Evolutionary conservation across 371 early-diverging fungal genomes (phyloP).

Genomic region (Mucor plumbeus): DNA sequence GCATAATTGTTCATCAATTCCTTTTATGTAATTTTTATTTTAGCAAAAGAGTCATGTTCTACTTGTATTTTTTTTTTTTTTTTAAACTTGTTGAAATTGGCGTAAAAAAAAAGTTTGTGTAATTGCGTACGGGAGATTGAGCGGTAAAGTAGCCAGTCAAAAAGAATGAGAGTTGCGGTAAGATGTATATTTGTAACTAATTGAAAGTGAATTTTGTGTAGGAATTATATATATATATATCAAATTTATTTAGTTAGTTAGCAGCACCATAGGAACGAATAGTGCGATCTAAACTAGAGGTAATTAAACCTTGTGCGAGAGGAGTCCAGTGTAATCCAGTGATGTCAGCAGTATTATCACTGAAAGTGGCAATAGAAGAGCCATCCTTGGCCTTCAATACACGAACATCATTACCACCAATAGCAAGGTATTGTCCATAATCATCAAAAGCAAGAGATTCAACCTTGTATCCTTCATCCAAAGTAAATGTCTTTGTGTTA

Average conservation of each 20-base stretch:
- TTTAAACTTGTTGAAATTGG: too few species aligned
- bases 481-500: constrained; percentile 71
- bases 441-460: constrained; percentile 77
- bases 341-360: constrained; percentile 62
- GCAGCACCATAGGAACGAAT: constrained; percentile 59
- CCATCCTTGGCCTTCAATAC: constrained; percentile 84
- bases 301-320: constrained; percentile 59
- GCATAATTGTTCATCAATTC: too few species aligned
- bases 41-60: too few species aligned
- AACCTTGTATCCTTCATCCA: constrained; percentile 64
- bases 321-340: constrained; percentile 71
- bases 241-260: constrained; percentile 11
- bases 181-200: background rate
- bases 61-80: too few species aligned
- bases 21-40: too few species aligned
- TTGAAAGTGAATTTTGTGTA: background rate
- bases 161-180: too few species aligned
- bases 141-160: too few species aligned
- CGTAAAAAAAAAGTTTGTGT: too few species aligned
- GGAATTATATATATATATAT: background rate
- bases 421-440: constrained; percentile 84
- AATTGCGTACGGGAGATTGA: too few species aligned
- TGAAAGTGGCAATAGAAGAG: constrained; percentile 61
- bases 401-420: constrained; percentile 70
- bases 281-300: constrained; percentile 67